phyloP scores from a whole-genome alignment of 1,139 yeast genomes.

The Hemisphaericaspora lyxosophila region DNA sequence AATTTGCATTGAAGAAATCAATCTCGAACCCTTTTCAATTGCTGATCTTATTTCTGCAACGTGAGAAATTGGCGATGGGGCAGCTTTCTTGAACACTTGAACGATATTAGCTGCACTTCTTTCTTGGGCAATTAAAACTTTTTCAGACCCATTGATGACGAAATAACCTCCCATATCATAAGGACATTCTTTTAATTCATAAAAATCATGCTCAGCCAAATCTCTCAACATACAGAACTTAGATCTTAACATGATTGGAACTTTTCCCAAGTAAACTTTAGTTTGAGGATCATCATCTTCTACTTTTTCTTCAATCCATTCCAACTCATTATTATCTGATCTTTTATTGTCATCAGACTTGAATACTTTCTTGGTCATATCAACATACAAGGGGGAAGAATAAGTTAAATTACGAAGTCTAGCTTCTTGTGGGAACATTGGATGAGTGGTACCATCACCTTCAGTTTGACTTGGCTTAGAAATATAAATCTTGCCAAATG shows the following conservation, averaged over 20 bases:
- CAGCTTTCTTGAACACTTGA: slow-evolving; percentile 96
- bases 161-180: slow-evolving; percentile 99
- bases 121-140: slow-evolving; percentile 97
- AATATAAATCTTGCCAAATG: slow-evolving; percentile 93
- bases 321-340: slow-evolving; percentile 58
- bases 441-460: slow-evolving; percentile 99
- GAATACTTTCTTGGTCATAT: slow-evolving; percentile 88
- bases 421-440: slow-evolving; percentile 98
- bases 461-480: slow-evolving; percentile 98
- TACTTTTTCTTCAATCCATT: slow-evolving; percentile 62
- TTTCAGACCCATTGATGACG: slow-evolving; percentile 96
- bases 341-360: slow-evolving; percentile 71
- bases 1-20: slow-evolving; percentile 91
- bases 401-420: slow-evolving; percentile 93
- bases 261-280: slow-evolving; percentile 90
- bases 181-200: slow-evolving; percentile 96
- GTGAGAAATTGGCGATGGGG: slow-evolving; percentile 95
- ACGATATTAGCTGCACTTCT: slow-evolving; percentile 98
- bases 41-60: slow-evolving; percentile 97
- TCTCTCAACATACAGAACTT: slow-evolving; percentile 93
- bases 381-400: slow-evolving; percentile 93
- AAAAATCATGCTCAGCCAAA: slow-evolving; percentile 90
- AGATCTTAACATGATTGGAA: slow-evolving; percentile 96
- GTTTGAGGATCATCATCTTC: slow-evolving; percentile 60
- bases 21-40: slow-evolving; percentile 92